Conservation (phyloP, 139 green algal genomes). For the Edaphochlamys debaryana region DNA sequence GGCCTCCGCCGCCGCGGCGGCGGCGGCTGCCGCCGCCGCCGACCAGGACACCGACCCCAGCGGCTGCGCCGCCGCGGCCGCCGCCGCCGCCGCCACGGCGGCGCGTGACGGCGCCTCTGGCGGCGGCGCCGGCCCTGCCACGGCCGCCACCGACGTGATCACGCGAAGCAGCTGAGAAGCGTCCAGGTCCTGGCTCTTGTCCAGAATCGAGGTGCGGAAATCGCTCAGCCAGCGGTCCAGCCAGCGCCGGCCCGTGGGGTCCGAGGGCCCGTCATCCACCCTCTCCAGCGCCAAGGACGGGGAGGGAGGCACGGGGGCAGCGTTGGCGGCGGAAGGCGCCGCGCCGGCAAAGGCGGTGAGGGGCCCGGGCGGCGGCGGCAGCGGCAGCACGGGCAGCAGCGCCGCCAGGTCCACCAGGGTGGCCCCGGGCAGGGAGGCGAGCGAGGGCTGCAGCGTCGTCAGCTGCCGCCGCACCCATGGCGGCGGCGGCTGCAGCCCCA, state of each 20-base stretch:
- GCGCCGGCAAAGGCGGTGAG: neutral
- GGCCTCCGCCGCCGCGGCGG: neutral
- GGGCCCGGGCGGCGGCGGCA: neutral
- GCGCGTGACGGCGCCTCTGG: neutral
- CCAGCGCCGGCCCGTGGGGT: neutral
- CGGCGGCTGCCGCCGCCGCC: neutral
- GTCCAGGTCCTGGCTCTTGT: neutral
- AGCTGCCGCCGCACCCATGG: constrained; percentile 36
- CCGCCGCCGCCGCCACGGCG: neutral
- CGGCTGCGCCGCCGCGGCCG: neutral
- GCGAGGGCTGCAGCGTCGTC: constrained; percentile 5
- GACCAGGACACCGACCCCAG: too few species aligned
- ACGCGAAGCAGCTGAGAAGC: neutral
- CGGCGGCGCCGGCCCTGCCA: neutral
- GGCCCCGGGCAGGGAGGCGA: neutral
- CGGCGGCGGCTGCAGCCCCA: constrained; percentile 13
- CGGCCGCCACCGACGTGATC: neutral
- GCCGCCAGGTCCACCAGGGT: constrained; percentile 15
- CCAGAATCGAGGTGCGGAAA: neutral
- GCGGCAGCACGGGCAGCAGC: constrained; percentile 23
- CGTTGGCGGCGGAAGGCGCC: neutral
- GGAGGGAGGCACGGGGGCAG: too few species aligned
- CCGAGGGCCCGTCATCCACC: too few species aligned
- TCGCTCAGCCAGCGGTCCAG: neutral
- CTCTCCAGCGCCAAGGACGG: too few species aligned